phyloP scores from a whole-genome alignment of 2,329 filamentous ascomycete genomes.

The Xylariaceae sp. region DNA sequence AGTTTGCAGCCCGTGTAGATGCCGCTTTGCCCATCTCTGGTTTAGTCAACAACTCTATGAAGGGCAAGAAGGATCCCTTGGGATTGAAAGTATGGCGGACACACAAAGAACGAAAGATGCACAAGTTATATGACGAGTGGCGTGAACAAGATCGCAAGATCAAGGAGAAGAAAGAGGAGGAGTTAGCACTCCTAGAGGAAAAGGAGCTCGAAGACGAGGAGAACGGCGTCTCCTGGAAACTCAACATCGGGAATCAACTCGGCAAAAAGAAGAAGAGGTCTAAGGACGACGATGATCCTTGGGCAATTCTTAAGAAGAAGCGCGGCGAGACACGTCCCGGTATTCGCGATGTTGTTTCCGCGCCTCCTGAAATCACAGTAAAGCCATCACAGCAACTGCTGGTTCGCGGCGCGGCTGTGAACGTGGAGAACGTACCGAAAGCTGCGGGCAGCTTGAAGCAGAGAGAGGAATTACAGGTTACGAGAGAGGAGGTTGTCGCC shows the following conservation, averaged over 20 bases:
- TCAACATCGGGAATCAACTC: slow-evolving; percentile 36
- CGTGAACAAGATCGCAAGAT: slow-evolving; percentile 60
- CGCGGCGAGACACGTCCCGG: slow-evolving; percentile 50
- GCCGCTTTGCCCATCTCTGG: slow-evolving; percentile 72
- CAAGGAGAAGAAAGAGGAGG: slow-evolving; percentile 60
- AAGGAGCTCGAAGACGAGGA: slow-evolving; percentile 56
- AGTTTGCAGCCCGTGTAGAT: slow-evolving; percentile 79
- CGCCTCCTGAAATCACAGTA: slow-evolving; percentile 67
- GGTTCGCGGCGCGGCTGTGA: slow-evolving; percentile 57
- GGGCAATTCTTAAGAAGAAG: slow-evolving; percentile 66
- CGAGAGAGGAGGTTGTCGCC: slow-evolving; percentile 66
- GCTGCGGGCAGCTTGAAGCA: slow-evolving; percentile 64
- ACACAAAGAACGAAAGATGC: slow-evolving; percentile 78
- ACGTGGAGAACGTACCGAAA: slow-evolving; percentile 64
- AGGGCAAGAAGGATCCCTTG: slow-evolving; percentile 56
- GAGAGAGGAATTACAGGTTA: slow-evolving; percentile 66
- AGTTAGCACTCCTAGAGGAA: slow-evolving; percentile 58
- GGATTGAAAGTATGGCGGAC: slow-evolving; percentile 66
- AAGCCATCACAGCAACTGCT: slow-evolving; percentile 60
- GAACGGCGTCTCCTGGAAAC: slow-evolving; percentile 44
- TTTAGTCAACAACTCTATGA: slow-evolving; percentile 58
- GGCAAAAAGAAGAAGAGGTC: slow-evolving; percentile 42
- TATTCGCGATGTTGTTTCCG: slow-evolving; percentile 60
- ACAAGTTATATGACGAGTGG: slow-evolving; percentile 75
- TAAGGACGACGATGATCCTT: slow-evolving; percentile 63